A percentile compares a stretch with the other conserved stretches of the same genome.
These are phyloP conservation scores for Boletus barrowsii DNA, from an alignment of 768 basidiomycete genomes.

Conservation along the genomic window DNA sequence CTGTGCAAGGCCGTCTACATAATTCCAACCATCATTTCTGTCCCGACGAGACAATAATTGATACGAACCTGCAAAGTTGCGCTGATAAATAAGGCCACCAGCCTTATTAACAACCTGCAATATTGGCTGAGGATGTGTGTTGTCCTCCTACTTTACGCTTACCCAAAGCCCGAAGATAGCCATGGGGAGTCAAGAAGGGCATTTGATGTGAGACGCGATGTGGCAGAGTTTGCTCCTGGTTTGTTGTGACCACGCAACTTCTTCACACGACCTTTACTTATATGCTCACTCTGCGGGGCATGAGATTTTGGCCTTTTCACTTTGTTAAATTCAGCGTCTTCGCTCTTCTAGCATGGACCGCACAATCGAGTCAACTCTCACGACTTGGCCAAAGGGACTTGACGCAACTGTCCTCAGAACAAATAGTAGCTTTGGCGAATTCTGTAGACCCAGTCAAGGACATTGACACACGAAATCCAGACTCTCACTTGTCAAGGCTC, in stretches of 20 bases:
- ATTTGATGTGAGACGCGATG: not conserved
- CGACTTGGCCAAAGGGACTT: conserved; percentile 38
- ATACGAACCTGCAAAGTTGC: conserved; percentile 78
- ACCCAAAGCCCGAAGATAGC: conserved; percentile 83
- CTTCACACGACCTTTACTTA: conserved; percentile 16
- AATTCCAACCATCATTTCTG: not conserved
- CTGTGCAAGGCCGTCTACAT: conserved; percentile 82
- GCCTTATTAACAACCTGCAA: conserved; percentile 94
- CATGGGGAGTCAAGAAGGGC: conserved; percentile 41
- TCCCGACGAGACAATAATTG: not conserved
- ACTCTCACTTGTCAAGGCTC: conserved; percentile 77
- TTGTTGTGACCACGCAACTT: not conserved
- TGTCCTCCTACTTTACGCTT: conserved; percentile 20
- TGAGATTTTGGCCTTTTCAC: conserved; percentile 14
- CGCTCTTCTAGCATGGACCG: conserved; percentile 19
- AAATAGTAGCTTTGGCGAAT: conserved; percentile 49
- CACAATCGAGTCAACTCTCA: conserved; percentile 27
- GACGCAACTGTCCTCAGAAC: conserved; percentile 43
- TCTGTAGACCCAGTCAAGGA: conserved; percentile 64
- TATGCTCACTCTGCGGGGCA: conserved; percentile 1
- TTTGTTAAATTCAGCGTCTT: conserved; percentile 9
- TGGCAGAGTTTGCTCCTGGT: not conserved
- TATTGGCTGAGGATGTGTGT: not conserved
- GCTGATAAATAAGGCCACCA: conserved; percentile 92
- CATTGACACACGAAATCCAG: conserved; percentile 60